These are phyloP conservation scores for Aspergillus phoenicis DNA, from an alignment of 2,329 filamentous ascomycete genomes.

Conservation along the genomic window DNA sequence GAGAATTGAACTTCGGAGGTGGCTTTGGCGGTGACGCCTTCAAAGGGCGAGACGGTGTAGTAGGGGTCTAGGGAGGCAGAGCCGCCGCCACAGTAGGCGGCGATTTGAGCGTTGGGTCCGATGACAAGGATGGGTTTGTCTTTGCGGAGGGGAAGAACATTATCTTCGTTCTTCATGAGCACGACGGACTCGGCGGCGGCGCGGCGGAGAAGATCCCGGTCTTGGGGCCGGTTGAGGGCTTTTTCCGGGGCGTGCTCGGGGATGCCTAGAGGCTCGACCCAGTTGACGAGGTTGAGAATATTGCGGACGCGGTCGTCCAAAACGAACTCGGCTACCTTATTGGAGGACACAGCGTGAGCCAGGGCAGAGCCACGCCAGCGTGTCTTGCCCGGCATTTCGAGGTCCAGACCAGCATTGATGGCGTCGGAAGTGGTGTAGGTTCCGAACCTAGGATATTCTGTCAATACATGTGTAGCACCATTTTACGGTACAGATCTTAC, in stretches of 20 bases:
- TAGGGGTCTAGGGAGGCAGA: slow-evolving; percentile 59
- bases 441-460: slow-evolving; percentile 40
- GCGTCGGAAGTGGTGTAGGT: slow-evolving; percentile 50
- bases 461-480: neutral
- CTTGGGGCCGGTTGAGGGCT: slow-evolving; percentile 61
- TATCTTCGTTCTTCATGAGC: slow-evolving; percentile 70
- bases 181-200: slow-evolving; percentile 71
- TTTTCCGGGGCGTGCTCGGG: slow-evolving; percentile 58
- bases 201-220: slow-evolving; percentile 64
- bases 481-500: slow-evolving; percentile 26
- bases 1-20: slow-evolving; percentile 51
- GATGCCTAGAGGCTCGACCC: slow-evolving; percentile 56
- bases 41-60: slow-evolving; percentile 49
- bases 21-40: slow-evolving; percentile 44
- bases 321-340: slow-evolving; percentile 59
- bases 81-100: slow-evolving; percentile 62
- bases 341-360: slow-evolving; percentile 52
- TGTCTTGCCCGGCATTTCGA: slow-evolving; percentile 53
- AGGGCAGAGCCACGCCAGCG: slow-evolving; percentile 46
- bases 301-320: slow-evolving; percentile 62
- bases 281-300: slow-evolving; percentile 63
- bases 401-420: slow-evolving; percentile 49
- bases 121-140: slow-evolving; percentile 54
- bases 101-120: slow-evolving; percentile 56
- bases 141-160: slow-evolving; percentile 60